These are phyloP conservation scores for Fusarium virguliforme DNA, from an alignment of 2,329 filamentous ascomycete genomes.

Conservation along the genomic window DNA sequence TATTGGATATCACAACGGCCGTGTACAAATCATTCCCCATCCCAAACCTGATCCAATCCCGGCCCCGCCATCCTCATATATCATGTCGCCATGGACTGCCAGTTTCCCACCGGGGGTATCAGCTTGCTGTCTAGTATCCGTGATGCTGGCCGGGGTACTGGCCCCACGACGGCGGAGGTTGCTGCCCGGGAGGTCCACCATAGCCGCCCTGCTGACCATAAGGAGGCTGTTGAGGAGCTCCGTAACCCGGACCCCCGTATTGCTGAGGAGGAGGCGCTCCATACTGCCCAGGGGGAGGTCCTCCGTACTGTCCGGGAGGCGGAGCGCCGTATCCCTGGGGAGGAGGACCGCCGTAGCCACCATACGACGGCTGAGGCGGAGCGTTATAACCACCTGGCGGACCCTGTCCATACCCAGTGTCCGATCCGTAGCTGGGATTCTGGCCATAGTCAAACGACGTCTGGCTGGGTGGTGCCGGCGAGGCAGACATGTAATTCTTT, in stretches of 20 bases:
- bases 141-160: conserved; percentile 60
- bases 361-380: conserved; percentile 55
- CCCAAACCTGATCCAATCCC: conserved; percentile 28
- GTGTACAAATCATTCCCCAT: conserved; percentile 29
- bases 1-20: conserved; percentile 44
- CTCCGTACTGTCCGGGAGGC: conserved; percentile 50
- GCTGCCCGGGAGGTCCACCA: conserved; percentile 44
- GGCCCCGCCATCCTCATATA: conserved; percentile 8
- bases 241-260: conserved; percentile 51
- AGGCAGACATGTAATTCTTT: conserved; percentile 58
- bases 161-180: conserved; percentile 54
- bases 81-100: not conserved
- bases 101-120: not conserved
- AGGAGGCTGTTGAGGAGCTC: conserved; percentile 39
- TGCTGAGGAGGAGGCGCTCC: conserved; percentile 51
- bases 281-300: conserved; percentile 53
- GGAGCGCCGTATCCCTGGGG: conserved; percentile 52
- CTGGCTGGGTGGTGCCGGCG: conserved; percentile 57
- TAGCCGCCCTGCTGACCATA: conserved; percentile 42
- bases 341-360: conserved; percentile 55
- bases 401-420: conserved; percentile 45
- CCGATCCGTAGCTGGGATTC: conserved; percentile 53
- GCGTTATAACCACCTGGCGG: conserved; percentile 44
- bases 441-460: conserved; percentile 62
- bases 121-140: conserved; percentile 49